Evolutionary conservation across 148 eudicot genomes (phyloP).

Genomic region (Drosera capensis): DNA sequence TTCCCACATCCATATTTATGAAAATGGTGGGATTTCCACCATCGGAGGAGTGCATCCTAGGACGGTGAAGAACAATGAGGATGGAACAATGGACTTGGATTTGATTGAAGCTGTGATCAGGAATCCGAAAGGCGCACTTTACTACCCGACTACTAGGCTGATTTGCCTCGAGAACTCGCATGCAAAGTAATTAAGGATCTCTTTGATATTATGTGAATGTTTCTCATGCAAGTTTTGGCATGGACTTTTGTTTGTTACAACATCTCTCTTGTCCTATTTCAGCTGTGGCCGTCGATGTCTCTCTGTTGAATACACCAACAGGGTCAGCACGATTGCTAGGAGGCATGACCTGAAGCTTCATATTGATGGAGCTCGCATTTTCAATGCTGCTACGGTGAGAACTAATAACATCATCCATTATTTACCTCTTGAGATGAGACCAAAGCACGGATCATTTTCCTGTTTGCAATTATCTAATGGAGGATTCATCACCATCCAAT

Average conservation of each 20-base stretch:
- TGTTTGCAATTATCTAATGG: too few species aligned
- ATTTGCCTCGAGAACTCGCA: constrained; percentile 93
- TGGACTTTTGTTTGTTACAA: too few species aligned
- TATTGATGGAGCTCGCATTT: constrained; percentile 92
- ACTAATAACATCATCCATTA: not conserved
- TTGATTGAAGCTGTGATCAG: constrained; percentile 68
- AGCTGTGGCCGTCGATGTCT: constrained; percentile 90
- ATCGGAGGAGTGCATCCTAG: constrained; percentile 91
- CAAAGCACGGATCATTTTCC: too few species aligned
- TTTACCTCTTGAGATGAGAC: too few species aligned
- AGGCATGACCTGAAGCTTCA: constrained; percentile 85
- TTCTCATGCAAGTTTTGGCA: not conserved
- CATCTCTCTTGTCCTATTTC: constrained; percentile 4
- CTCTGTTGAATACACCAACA: constrained; percentile 62
- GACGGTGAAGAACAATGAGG: constrained; percentile 67
- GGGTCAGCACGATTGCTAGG: constrained; percentile 78
- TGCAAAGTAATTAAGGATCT: constrained; percentile 55
- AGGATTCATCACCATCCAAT: too few species aligned
- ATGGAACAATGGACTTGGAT: constrained; percentile 83
- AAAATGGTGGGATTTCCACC: constrained; percentile 94
- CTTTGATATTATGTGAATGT: not conserved
- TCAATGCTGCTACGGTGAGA: constrained; percentile 83
- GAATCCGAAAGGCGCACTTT: constrained; percentile 40
- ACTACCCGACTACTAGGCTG: constrained; percentile 63
- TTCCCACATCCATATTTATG: constrained; percentile 75